Percentiles rank a stretch among this genome's conserved stretches.
Evolutionary conservation across 768 basidiomycete genomes (phyloP).

Genomic region (Dictyophora rubrovolvata): DNA sequence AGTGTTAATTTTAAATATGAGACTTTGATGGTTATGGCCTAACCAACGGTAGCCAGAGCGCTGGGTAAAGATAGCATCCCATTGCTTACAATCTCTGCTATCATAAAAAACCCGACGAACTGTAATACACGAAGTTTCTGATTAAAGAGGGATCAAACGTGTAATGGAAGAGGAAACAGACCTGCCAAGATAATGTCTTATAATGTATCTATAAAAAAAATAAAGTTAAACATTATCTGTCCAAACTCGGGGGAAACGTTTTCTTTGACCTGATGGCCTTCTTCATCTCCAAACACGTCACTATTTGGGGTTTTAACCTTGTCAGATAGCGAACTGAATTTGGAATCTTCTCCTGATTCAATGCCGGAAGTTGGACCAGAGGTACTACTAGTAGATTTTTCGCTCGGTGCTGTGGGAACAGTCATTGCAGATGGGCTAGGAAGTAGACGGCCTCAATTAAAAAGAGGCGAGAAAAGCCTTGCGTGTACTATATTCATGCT

Average conservation of each 20-base stretch:
- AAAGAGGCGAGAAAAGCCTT: not conserved
- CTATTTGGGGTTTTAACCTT: not conserved
- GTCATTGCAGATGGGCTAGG: not conserved
- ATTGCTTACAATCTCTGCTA: constrained; percentile 48
- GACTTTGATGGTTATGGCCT: not conserved
- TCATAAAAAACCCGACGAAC: constrained; percentile 44
- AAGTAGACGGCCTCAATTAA: not conserved
- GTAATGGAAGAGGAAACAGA: not conserved
- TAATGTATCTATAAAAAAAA: constrained; percentile 32
- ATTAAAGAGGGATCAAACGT: not conserved
- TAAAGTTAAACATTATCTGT: not conserved
- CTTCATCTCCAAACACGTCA: constrained; percentile 38
- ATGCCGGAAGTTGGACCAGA: not conserved
- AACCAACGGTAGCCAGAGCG: constrained; percentile 41
- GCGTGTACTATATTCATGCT: not conserved
- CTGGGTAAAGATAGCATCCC: constrained; percentile 45
- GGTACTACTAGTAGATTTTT: not conserved
- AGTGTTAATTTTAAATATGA: not conserved
- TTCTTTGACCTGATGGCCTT: constrained; percentile 19
- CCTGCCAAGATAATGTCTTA: constrained; percentile 44
- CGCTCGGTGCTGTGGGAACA: not conserved
- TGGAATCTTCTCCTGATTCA: not conserved
- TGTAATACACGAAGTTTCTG: constrained; percentile 12
- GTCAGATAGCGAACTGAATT: not conserved
- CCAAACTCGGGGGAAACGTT: not conserved